Evolutionary conservation across 192 early-diverging fungal species (phyloP), one percentile per base, ranked within the genome.

Genomic region (Entomortierella lignicola): DNA sequence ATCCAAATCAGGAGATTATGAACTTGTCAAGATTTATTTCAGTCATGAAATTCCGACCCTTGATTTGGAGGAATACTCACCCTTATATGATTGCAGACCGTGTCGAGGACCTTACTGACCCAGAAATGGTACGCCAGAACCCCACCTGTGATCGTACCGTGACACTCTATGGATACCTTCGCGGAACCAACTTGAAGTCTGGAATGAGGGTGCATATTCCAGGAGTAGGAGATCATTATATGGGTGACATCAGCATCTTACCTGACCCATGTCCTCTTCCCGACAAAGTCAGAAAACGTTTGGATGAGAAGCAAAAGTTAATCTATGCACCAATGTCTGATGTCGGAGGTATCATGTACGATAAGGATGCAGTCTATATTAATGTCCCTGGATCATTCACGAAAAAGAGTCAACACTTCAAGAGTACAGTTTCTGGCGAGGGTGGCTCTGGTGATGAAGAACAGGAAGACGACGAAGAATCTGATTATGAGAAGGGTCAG

Each of bases 291-390:
- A 87, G 93, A 42, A 95, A 93, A 81, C 86, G 91, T 7, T 82
- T 99, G 81, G 94, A 91, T 74, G 97, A 98, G 69, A 95, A 97
- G 57, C 91, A 96, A 69, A 98, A 97, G 83, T 88, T 98, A 29
- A 94, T 99, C 55, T 98, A 98, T 68, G 98, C 97, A 26, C 98
- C 98, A 27, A 98, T 98, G 95, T 95, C 95, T 0, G 96, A 97
- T 70, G 95, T 99, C 29, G 96, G 95, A 68, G 98, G 98, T 53
- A 94, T 99, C 60, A 91, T 98, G 90, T 98, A 98, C 84, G 98
- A 99, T 82, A 98, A 96, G 83, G 98, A 99, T 85, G 98, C 97
- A 8, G 95, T 99, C 25, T 99, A 99, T 72, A 97, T 99, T 72
- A 95, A 97, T 60, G 92, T 99, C 23, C 94, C 94, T 30, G 97